phyloP scores from a whole-genome alignment of 257 asterid species.

The Leptodermis oblonga region DNA sequence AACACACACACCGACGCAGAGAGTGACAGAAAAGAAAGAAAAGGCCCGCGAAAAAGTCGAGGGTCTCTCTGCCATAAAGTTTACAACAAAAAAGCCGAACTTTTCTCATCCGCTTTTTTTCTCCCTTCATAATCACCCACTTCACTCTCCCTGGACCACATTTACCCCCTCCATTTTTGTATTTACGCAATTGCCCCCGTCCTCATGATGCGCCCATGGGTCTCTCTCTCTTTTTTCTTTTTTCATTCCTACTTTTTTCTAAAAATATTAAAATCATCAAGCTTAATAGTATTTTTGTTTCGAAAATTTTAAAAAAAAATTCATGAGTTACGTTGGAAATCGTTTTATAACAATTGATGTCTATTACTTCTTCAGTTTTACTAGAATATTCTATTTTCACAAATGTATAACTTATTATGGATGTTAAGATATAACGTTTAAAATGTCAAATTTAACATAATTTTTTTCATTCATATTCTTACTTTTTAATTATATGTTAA shows the following conservation, averaged over 20 bases:
- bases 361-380: too few relatives aligned
- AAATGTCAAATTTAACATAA: too few relatives aligned
- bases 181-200: not conserved
- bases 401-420: too few relatives aligned
- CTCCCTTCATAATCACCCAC: constrained; percentile 16
- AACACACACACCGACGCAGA: constrained; percentile 18
- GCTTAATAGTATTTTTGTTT: too few relatives aligned
- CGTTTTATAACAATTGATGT: too few relatives aligned
- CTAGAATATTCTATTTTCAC: too few relatives aligned
- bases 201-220: not conserved
- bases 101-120: constrained; percentile 27
- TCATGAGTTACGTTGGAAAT: too few relatives aligned
- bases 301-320: too few relatives aligned
- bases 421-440: too few relatives aligned
- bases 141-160: not conserved
- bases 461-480: too few relatives aligned
- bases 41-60: constrained; percentile 95
- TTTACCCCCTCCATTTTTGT: not conserved
- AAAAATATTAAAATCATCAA: too few relatives aligned
- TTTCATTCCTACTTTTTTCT: not conserved
- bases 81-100: constrained; percentile 43
- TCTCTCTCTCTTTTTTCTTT: not conserved
- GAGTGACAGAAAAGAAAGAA: constrained; percentile 22
- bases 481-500: too few relatives aligned
- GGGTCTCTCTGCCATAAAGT: constrained; percentile 55